phyloP scores from a whole-genome alignment of 208 protist genomes.

The Trichomonas vaginalis region DNA sequence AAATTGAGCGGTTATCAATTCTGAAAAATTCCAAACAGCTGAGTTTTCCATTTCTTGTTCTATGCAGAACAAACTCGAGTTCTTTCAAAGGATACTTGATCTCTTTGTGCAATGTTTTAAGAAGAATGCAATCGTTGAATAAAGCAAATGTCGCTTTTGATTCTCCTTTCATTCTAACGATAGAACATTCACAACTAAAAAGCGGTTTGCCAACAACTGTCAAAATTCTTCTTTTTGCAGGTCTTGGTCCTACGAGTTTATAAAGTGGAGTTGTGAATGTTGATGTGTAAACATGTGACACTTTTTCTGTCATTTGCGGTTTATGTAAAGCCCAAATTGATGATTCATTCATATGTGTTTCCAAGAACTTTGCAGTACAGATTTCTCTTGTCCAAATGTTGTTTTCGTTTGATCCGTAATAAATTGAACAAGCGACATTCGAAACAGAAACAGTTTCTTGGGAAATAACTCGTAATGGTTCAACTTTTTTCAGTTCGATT shows the following conservation, averaged over 20 bases:
- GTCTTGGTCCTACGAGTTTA: background rate
- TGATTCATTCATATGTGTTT: background rate
- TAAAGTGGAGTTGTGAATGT: background rate
- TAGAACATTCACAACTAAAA: background rate
- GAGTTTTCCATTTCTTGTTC: background rate
- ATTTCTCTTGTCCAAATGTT: background rate
- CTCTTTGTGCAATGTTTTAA: background rate
- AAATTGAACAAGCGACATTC: background rate
- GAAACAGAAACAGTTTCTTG: background rate
- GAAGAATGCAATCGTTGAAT: background rate
- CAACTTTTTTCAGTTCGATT: background rate
- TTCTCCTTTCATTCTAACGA: background rate
- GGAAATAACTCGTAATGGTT: background rate
- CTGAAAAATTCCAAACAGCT: background rate
- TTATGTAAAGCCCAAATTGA: background rate
- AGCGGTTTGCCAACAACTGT: background rate
- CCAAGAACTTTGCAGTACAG: background rate
- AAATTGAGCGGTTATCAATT: background rate
- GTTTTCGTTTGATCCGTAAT: background rate
- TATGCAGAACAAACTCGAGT: background rate
- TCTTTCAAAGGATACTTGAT: background rate
- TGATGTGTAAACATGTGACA: background rate
- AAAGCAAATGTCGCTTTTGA: background rate
- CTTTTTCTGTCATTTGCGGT: background rate
- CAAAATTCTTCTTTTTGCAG: background rate